Evolutionary conservation across 371 early-diverging fungal species (phyloP).

Genomic region (Massospora cicadina): DNA sequence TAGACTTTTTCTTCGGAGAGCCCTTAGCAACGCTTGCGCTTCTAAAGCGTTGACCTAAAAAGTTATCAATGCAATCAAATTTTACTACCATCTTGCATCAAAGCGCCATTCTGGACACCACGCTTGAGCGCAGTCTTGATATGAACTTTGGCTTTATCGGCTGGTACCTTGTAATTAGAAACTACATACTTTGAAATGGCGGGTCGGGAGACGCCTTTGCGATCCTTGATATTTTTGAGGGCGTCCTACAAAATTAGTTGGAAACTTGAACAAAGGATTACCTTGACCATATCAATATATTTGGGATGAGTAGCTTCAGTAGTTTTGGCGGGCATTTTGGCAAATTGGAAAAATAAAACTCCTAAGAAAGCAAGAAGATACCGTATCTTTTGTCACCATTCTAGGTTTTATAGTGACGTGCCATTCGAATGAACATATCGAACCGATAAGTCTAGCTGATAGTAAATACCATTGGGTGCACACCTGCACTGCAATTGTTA

Average conservation of each 20-base stretch:
- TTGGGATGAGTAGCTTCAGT: not conserved
- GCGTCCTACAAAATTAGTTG: conserved; percentile 15
- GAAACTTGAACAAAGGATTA: not conserved
- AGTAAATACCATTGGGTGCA: too few relatives aligned
- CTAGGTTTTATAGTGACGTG: not conserved
- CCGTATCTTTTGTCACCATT: not conserved
- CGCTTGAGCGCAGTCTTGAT: not conserved
- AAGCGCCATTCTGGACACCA: not conserved
- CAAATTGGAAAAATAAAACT: not conserved
- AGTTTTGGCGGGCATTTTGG: not conserved
- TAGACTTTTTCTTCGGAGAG: conserved; percentile 17
- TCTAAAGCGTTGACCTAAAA: not conserved
- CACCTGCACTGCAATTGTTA: too few relatives aligned
- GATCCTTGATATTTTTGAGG: conserved; percentile 35
- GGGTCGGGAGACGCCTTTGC: conserved; percentile 41
- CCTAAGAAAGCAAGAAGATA: not conserved
- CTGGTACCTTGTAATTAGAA: conserved; percentile 33
- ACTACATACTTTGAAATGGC: conserved; percentile 54
- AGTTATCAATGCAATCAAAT: not conserved
- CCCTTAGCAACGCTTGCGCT: conserved; percentile 15
- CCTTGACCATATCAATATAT: not conserved
- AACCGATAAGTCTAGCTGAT: too few relatives aligned
- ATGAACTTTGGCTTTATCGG: conserved; percentile 19
- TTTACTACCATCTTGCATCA: not conserved
- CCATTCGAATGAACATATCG: too few relatives aligned